Conservation (phyloP, 345 rosid genomes). For the Ricinus communis region DNA sequence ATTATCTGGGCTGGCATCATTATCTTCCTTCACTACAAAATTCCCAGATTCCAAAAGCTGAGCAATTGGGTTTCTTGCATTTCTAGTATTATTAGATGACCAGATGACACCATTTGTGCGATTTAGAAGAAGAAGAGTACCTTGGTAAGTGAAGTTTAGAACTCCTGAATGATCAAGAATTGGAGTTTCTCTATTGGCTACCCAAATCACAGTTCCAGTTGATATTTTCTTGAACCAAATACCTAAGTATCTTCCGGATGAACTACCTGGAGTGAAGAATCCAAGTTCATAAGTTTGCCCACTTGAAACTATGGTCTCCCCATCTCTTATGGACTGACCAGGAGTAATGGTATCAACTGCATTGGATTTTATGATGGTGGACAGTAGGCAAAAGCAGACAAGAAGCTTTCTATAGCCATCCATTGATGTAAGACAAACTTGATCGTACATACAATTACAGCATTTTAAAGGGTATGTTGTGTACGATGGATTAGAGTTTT, state of each 20-base stretch:
- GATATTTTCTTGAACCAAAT: slow-evolving; percentile 32
- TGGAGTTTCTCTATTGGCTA: slow-evolving; percentile 30
- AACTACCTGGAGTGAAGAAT: slow-evolving; percentile 21
- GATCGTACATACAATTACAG: too few relatives aligned
- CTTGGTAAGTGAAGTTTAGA: slow-evolving; percentile 10
- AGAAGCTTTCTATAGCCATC: slow-evolving; percentile 8
- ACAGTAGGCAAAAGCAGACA: not conserved
- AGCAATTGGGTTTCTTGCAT: slow-evolving; percentile 6
- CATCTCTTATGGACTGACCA: slow-evolving; percentile 22
- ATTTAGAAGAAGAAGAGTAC: slow-evolving; percentile 26
- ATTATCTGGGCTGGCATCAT: slow-evolving; percentile 4
- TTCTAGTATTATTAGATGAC: slow-evolving; percentile 23
- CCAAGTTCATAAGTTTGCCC: slow-evolving; percentile 23
- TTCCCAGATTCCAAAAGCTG: slow-evolving; percentile 33
- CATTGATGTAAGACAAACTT: not conserved
- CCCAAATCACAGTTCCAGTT: slow-evolving; percentile 25
- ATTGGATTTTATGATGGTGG: not conserved
- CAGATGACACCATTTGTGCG: slow-evolving; percentile 20
- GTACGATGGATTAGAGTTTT: too few relatives aligned
- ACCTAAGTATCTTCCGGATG: slow-evolving; percentile 21
- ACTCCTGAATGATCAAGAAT: slow-evolving; percentile 13
- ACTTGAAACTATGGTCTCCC: slow-evolving; percentile 20
- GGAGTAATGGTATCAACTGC: slow-evolving; percentile 11
- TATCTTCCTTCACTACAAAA: slow-evolving; percentile 23
- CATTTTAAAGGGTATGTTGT: too few relatives aligned